Conservation (phyloP, 1,284 basidiomycete species). For the Kwoniella shivajii region DNA sequence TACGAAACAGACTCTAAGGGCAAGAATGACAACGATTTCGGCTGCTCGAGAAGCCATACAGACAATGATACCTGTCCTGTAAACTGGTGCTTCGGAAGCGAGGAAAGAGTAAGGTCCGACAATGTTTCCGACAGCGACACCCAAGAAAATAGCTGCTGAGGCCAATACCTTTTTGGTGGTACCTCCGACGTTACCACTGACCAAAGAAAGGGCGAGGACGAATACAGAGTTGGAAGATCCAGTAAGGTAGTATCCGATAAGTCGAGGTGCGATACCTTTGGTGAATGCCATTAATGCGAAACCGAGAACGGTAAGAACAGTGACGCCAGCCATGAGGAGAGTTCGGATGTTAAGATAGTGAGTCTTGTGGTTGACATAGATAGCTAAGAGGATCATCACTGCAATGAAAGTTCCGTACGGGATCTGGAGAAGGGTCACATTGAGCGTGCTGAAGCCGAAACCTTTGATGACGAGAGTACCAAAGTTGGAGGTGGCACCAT, state of each 20-base stretch:
- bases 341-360: constrained; percentile 36
- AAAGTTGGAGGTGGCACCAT: constrained; percentile 32
- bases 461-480: constrained; percentile 40
- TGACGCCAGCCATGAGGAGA: constrained; percentile 33
- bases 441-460: constrained; percentile 26
- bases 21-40: constrained; percentile 51
- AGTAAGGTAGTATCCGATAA: constrained; percentile 48
- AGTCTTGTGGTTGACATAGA: constrained; percentile 35
- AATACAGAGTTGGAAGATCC: constrained; percentile 55
- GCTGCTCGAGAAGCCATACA: constrained; percentile 51
- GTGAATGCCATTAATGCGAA: constrained; percentile 42
- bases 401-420: constrained; percentile 45
- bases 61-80: constrained; percentile 53
- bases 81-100: constrained; percentile 48
- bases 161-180: constrained; percentile 53
- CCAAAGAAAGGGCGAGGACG: constrained; percentile 54
- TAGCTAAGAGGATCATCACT: constrained; percentile 32
- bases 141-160: constrained; percentile 34
- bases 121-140: constrained; percentile 51
- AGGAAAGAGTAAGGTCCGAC: constrained; percentile 56
- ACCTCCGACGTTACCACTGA: constrained; percentile 56
- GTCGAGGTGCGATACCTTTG: constrained; percentile 27
- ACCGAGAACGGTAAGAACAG: constrained; percentile 35
- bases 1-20: constrained; percentile 50
- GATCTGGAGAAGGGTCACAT: constrained; percentile 45